Evolutionary conservation across 176 grass and related monocot species (phyloP), one percentile per base, ranked within the genome.

Genomic region (Phyllostachys edulis): DNA sequence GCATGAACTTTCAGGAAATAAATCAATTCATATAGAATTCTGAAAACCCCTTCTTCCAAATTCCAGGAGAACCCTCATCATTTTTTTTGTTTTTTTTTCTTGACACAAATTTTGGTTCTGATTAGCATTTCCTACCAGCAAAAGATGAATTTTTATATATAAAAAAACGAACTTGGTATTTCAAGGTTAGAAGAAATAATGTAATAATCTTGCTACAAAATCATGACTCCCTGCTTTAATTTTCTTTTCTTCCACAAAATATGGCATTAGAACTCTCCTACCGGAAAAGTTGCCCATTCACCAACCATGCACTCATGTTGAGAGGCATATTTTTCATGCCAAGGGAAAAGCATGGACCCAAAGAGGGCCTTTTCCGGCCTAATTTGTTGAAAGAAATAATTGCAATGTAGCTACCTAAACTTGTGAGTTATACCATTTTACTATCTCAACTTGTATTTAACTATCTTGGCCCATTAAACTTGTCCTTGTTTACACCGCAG

Each of bases 321-420:
- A 86, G 88, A 73, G 65, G 79, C 83, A 86, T 90, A 90, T 77
- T 90, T 90, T 82, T 78, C 88, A 40, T 86, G 73, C 29, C 67
- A 68, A 50, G 83, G 78, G 29, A 77, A 52, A 73, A 68, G 9
- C 74, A 90, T 90, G 89, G 89, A 74, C 84, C 84, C 67, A 51
- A 78, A 79, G 74, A 74, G 24, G 29, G 56, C 45, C 67, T 74
- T 79, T 63, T 64, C 47, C 10, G 34, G 73, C 89, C 74, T 84
- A 90, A 87, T 78, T 90, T 83, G 75, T 71, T 84, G 75, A 83
- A 87, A 34, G 32, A 34, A 34, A 34, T 34, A 34, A 34, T 34
- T 2, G 32, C 32, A 34, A 0, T 34, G 2, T 34, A 34, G 1
- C 32, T 34, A 34, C 2, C 32, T 29, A 29, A 29, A 29, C 29